Evolutionary conservation across 495 filamentous ascomycete species (phyloP), one percentile per base, ranked within the genome.

Genomic region (Xylaria telfairii): DNA sequence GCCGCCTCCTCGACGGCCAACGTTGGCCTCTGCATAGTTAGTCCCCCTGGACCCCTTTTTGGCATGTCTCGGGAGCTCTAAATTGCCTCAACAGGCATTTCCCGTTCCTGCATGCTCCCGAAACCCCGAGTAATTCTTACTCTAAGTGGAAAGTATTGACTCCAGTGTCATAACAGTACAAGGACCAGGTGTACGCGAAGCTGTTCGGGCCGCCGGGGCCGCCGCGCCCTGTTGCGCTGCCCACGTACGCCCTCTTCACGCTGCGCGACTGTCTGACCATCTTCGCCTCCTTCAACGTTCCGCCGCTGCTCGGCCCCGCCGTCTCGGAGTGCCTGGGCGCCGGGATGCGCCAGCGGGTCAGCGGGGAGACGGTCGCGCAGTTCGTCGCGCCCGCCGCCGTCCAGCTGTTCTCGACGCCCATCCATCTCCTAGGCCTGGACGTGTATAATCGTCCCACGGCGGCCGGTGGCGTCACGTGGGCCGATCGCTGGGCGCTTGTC

Each of bases 271-370:
- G 91, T 79, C 81, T 97, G 70, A 98, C 95, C 24, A 93, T 98
- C 79, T 97, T 97, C 81, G 94, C 92, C 30, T 93, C 90, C 47
- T 98, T 98, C 87, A 98, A 97, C 78, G 84, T 97, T 32, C 95
- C 95, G 0, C 85, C 92, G 0, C 75, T 96, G 1, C 82, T 98
- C 17, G 92, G 93, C 0, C 92, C 91, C 0, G 75, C 83, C n/a
- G 81, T 92, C 9, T 80, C 85, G 56, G 83, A 81, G 13, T 81
- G 85, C 15, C 78, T 90, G 57, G 85, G 87, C 69, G 82, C 86
- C 42, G 84, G 87, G 42, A 26, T 82, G 32, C 73, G 82, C 63
- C 72, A 75, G 56, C 73, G 70, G 19, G 72, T 82, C 21, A 79
- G 75, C 5, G 86, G 86, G 4, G 66, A 89, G 72, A 88, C 88